These are phyloP conservation scores for Pilatotrama ljubarskyi DNA, from an alignment of 768 basidiomycete species.

Conservation along the genomic window DNA sequence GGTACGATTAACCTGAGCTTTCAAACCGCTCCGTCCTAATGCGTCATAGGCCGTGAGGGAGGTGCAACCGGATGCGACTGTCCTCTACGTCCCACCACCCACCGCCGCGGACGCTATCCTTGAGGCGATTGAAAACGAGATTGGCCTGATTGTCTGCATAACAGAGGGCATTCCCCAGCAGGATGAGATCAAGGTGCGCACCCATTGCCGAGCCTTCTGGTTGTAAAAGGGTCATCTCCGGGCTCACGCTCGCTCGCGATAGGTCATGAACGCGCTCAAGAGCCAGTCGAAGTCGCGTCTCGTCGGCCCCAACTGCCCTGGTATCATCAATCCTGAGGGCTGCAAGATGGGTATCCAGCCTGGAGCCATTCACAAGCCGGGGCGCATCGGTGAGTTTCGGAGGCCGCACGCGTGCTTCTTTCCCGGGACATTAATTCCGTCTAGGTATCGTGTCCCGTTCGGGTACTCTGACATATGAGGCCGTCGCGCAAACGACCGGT, in stretches of 20 bases:
- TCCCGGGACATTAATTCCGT: neutral
- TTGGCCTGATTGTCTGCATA: conserved; percentile 95
- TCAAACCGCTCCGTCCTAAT: conserved; percentile 21
- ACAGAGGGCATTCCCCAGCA: conserved; percentile 98
- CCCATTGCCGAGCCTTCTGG: too few species aligned
- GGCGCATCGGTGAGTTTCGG: conserved; percentile 76
- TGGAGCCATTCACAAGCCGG: conserved; percentile 95
- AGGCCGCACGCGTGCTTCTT: neutral
- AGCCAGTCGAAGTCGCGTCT: conserved; percentile 93
- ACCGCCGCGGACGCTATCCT: conserved; percentile 95
- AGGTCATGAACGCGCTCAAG: conserved; percentile 94
- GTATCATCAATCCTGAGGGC: conserved; percentile 94
- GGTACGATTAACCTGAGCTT: conserved; percentile 42
- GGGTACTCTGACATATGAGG: conserved; percentile 96
- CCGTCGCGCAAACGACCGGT: conserved; percentile 94
- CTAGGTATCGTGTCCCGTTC: conserved; percentile 93
- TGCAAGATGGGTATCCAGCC: conserved; percentile 99
- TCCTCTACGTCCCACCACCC: conserved; percentile 98
- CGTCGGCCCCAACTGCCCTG: conserved; percentile 98
- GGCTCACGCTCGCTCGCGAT: neutral
- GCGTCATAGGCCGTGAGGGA: conserved; percentile 76
- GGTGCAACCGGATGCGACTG: conserved; percentile 86
- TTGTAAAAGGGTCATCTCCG: too few species aligned
- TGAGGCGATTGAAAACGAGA: conserved; percentile 98
- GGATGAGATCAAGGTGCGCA: conserved; percentile 83